Conservation (phyloP, 2,329 filamentous ascomycete species). For the Diaporthe citri region DNA sequence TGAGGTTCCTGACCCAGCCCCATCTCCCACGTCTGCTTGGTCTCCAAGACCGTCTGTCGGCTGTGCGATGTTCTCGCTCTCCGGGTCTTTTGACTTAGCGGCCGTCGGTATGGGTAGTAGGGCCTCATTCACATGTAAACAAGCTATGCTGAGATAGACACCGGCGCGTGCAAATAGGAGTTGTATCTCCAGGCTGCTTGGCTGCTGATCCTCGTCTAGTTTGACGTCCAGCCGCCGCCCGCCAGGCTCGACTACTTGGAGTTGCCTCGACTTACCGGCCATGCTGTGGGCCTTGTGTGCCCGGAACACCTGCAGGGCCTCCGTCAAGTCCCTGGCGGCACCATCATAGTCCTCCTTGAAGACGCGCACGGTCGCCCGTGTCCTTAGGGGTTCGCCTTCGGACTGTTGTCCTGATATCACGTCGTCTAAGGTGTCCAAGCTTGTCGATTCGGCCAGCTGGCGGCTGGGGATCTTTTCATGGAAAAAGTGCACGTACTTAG, state of each 20-base stretch:
- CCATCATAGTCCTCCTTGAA: constrained; percentile 82
- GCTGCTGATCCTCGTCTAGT: constrained; percentile 68
- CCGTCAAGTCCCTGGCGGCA: constrained; percentile 77
- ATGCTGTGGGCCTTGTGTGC: constrained; percentile 66
- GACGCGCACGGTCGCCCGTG: constrained; percentile 78
- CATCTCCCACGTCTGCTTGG: constrained; percentile 3
- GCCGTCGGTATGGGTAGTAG: constrained; percentile 38
- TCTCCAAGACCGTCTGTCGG: constrained; percentile 39
- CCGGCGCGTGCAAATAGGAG: constrained; percentile 81
- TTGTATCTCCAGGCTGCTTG: constrained; percentile 80
- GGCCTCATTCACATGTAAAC: constrained; percentile 70
- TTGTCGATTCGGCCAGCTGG: constrained; percentile 79
- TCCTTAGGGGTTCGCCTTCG: constrained; percentile 77
- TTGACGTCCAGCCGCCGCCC: constrained; percentile 51
- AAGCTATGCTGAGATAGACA: constrained; percentile 79
- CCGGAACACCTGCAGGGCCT: constrained; percentile 69
- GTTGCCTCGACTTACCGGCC: constrained; percentile 57
- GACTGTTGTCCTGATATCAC: constrained; percentile 74
- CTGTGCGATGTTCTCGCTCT: constrained; percentile 43
- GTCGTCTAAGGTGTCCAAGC: constrained; percentile 73
- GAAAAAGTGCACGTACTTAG: constrained; percentile 92
- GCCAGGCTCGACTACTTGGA: constrained; percentile 56
- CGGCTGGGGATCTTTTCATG: constrained; percentile 88
- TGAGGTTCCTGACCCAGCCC: constrained; percentile 15
- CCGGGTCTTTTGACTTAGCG: constrained; percentile 24